These are phyloP conservation scores for Anthostomella pinea DNA, from an alignment of 2,329 filamentous ascomycete species.

Conservation along the genomic window DNA sequence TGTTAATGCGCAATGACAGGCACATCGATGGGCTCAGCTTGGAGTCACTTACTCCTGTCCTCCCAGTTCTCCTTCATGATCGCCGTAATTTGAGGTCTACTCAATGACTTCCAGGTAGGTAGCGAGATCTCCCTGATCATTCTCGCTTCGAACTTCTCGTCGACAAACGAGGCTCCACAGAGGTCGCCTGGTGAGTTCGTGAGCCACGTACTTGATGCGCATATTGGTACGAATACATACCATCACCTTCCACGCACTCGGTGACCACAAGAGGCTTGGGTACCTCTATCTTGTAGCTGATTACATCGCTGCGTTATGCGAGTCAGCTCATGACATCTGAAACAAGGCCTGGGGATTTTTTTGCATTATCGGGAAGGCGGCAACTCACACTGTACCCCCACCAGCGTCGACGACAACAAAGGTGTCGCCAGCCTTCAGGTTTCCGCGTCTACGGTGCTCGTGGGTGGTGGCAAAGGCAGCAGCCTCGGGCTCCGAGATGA, in stretches of 20 bases:
- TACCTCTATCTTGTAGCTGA: constrained; percentile 16
- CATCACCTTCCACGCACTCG: constrained; percentile 14
- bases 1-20: too few species aligned
- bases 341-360: background rate
- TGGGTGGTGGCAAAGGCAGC: constrained; percentile 40
- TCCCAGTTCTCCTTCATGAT: constrained; percentile 14
- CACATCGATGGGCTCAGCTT: too few species aligned
- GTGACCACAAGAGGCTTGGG: constrained; percentile 6
- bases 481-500: constrained; percentile 45
- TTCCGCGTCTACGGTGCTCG: constrained; percentile 24
- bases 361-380: too few species aligned
- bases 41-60: too few species aligned
- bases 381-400: constrained; percentile 22
- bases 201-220: background rate
- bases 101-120: background rate
- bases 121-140: too few species aligned
- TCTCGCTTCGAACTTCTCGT: constrained; percentile 12
- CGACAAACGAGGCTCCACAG: constrained; percentile 12
- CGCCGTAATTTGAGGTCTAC: constrained; percentile 8
- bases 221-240: constrained; percentile 1
- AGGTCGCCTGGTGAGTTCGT: constrained; percentile 4
- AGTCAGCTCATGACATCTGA: background rate
- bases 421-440: constrained; percentile 22
- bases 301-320: constrained; percentile 10
- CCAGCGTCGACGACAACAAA: constrained; percentile 32